Evolutionary conservation across 495 filamentous ascomycete genomes (phyloP).

Genomic region (Cairneyella variabilis): DNA sequence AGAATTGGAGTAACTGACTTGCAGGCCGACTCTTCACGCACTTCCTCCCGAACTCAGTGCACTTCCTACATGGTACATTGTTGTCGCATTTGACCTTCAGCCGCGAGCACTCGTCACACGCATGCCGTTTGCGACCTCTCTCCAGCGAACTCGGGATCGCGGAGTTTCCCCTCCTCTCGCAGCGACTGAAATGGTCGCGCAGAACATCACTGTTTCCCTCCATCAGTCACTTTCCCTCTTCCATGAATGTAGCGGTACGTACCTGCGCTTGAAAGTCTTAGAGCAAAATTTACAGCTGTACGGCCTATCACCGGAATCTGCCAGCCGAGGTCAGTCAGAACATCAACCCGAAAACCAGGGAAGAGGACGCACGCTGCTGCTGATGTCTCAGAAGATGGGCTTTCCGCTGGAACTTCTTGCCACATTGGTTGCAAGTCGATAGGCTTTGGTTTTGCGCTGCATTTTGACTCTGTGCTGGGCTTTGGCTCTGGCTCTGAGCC

Average conservation of each 20-base stretch:
- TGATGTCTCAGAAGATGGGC: conserved; percentile 26
- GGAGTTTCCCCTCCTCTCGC: conserved; percentile 20
- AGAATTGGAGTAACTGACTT: conserved; percentile 7
- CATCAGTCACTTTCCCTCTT: conserved; percentile 8
- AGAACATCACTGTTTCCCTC: conserved; percentile 22
- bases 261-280: conserved; percentile 30
- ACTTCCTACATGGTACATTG: conserved; percentile 25
- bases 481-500: too few relatives aligned
- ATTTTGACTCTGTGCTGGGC: too few relatives aligned
- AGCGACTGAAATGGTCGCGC: conserved; percentile 27
- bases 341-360: neutral
- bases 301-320: conserved; percentile 23
- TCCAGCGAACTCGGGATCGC: conserved; percentile 24
- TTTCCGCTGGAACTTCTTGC: conserved; percentile 27
- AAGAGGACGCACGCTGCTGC: conserved; percentile 22
- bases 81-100: conserved; percentile 29
- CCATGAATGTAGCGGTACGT: neutral
- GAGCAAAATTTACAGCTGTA: conserved; percentile 29
- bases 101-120: conserved; percentile 27
- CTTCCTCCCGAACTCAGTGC: conserved; percentile 25
- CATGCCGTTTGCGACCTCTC: conserved; percentile 26
- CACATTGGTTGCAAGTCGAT: conserved; percentile 25
- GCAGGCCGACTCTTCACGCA: conserved; percentile 23
- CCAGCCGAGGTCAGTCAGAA: conserved; percentile 6
- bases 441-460: too few relatives aligned